Evolutionary conservation across 139 green algal species (phyloP).

Genomic region (Closterium sp.): DNA sequence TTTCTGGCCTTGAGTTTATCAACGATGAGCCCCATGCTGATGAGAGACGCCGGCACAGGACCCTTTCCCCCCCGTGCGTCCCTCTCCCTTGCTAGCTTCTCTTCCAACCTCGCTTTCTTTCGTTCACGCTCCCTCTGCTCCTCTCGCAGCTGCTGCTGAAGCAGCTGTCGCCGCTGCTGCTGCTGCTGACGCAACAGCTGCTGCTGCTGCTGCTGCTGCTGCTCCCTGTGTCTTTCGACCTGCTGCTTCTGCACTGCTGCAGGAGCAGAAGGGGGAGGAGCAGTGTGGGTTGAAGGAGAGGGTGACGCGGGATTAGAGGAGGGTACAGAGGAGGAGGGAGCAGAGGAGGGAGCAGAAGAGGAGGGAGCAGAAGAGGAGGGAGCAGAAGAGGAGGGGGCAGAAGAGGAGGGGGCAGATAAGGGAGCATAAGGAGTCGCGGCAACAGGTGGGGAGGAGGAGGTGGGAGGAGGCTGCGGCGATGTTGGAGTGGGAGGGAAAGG

Average conservation of each 20-base stretch:
- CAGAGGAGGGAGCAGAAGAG: neutral
- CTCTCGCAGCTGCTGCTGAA: neutral
- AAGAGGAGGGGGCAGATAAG: too few relatives aligned
- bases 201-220: neutral
- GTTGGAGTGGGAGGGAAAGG: neutral
- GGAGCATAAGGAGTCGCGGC: neutral
- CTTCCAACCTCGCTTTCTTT: neutral
- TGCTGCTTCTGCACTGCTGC: neutral
- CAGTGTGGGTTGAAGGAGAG: neutral
- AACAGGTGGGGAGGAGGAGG: neutral
- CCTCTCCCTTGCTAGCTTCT: neutral
- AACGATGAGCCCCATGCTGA: neutral
- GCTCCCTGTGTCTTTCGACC: neutral
- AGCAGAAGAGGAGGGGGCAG: too few relatives aligned
- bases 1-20: neutral
- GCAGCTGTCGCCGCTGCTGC: neutral
- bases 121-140: neutral
- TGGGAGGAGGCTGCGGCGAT: neutral
- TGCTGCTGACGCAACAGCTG: neutral
- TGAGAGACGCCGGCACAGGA: neutral
- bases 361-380: neutral
- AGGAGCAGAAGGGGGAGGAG: neutral
- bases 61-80: neutral
- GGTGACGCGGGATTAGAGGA: neutral
- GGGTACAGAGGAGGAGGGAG: neutral